Conservation (phyloP, 345 rosid genomes). For the Laguncularia racemosa region DNA sequence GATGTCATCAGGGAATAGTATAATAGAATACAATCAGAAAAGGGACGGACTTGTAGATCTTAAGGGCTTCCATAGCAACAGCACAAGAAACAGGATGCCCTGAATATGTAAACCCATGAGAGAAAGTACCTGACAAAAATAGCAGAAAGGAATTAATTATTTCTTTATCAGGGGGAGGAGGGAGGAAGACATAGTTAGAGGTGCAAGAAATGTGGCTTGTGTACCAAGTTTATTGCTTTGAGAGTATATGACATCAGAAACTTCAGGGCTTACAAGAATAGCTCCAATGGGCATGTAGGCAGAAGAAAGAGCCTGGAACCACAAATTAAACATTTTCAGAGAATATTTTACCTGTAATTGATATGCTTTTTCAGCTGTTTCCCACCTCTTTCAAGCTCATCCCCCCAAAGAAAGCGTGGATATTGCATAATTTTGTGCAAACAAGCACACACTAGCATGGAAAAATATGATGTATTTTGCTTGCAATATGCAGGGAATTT, state of each 20-base stretch:
- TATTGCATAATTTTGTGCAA: too few relatives aligned
- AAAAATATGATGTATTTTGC: too few relatives aligned
- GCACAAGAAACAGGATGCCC: slow-evolving; percentile 98
- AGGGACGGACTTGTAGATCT: slow-evolving; percentile 56
- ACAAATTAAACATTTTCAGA: not conserved
- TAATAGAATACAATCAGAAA: not conserved
- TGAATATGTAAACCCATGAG: slow-evolving; percentile 95
- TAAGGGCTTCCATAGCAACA: slow-evolving; percentile 72
- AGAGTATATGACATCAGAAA: slow-evolving; percentile 80
- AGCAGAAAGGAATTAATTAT: slow-evolving; percentile 6
- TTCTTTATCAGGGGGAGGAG: not conserved
- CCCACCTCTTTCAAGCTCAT: too few relatives aligned
- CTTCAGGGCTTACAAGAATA: slow-evolving; percentile 73
- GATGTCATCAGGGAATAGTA: too few relatives aligned
- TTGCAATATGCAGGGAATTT: too few relatives aligned
- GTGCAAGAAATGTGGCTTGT: slow-evolving; percentile 1
- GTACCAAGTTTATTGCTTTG: slow-evolving; percentile 97
- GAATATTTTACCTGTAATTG: too few relatives aligned
- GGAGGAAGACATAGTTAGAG: not conserved
- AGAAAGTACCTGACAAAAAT: slow-evolving; percentile 51
- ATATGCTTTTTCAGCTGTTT: too few relatives aligned
- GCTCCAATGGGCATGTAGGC: slow-evolving; percentile 96
- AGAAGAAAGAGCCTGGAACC: slow-evolving; percentile 80
- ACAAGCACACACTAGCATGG: too few relatives aligned
- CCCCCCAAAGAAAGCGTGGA: too few relatives aligned